These are phyloP conservation scores for Clavispora vitiphila DNA, from an alignment of 805 yeast species.

Conservation along the genomic window DNA sequence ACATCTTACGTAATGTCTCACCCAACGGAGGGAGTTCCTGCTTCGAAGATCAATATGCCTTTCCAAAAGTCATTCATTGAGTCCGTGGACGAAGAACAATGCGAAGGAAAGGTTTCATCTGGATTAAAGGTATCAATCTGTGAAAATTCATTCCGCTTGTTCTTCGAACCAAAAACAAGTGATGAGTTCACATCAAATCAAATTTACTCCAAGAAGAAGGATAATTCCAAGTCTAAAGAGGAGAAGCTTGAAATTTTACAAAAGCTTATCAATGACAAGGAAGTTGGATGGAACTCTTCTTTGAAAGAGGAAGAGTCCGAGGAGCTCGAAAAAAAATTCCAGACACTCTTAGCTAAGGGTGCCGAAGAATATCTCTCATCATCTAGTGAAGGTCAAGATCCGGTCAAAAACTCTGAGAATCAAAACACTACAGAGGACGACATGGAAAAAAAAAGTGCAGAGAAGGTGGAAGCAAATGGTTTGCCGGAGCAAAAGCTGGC, in stretches of 20 bases:
- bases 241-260: slow-evolving; percentile 31
- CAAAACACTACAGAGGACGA: too few relatives aligned
- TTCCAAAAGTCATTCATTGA: slow-evolving; percentile 60
- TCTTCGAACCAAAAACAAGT: slow-evolving; percentile 71
- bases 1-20: slow-evolving; percentile 91
- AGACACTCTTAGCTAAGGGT: slow-evolving; percentile 37
- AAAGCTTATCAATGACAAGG: slow-evolving; percentile 44
- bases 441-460: slow-evolving; percentile 5
- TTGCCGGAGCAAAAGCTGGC: slow-evolving; percentile 5
- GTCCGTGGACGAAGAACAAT: slow-evolving; percentile 48
- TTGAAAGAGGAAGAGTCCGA: slow-evolving; percentile 36
- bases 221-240: slow-evolving; percentile 18
- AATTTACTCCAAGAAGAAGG: slow-evolving; percentile 37
- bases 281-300: slow-evolving; percentile 49
- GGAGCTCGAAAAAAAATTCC: slow-evolving; percentile 24
- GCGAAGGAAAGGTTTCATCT: slow-evolving; percentile 63
- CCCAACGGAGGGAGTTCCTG: slow-evolving; percentile 93
- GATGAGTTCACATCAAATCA: slow-evolving; percentile 73
- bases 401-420: too few relatives aligned
- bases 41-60: slow-evolving; percentile 72
- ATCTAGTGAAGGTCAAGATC: slow-evolving; percentile 12
- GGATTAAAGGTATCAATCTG: slow-evolving; percentile 75
- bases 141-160: slow-evolving; percentile 70
- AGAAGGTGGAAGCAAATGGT: background rate
- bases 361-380: slow-evolving; percentile 22